Percentiles rank a stretch among this genome's conserved stretches.
Conservation (phyloP, 1,139 yeast species). For the Spathaspora sp. region DNA sequence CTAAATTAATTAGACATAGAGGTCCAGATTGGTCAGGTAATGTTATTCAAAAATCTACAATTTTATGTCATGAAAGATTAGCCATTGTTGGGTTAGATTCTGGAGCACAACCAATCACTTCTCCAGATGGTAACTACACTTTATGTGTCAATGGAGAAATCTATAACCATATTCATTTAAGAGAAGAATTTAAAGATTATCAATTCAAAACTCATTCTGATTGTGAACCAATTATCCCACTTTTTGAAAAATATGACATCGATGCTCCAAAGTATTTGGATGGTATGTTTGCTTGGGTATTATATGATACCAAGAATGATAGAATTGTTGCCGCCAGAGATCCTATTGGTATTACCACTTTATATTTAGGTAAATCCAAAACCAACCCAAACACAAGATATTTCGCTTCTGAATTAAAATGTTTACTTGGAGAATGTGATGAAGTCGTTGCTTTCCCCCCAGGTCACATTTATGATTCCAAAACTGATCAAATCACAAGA, state of each 20-base stretch:
- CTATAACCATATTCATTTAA: slow-evolving; percentile 89
- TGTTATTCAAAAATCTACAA: slow-evolving; percentile 71
- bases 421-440: slow-evolving; percentile 93
- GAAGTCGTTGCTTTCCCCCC: slow-evolving; percentile 94
- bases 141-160: slow-evolving; percentile 97
- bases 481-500: slow-evolving; percentile 79
- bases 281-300: slow-evolving; percentile 97
- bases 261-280: slow-evolving; percentile 93
- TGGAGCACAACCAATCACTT: slow-evolving; percentile 96
- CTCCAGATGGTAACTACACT: slow-evolving; percentile 68
- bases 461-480: slow-evolving; percentile 94
- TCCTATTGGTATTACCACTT: slow-evolving; percentile 95
- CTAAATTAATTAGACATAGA: slow-evolving; percentile 94
- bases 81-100: slow-evolving; percentile 94
- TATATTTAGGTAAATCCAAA: slow-evolving; percentile 88
- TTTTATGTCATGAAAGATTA: slow-evolving; percentile 89
- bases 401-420: slow-evolving; percentile 93
- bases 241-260: slow-evolving; percentile 78
- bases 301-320: slow-evolving; percentile 81
- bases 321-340: slow-evolving; percentile 96
- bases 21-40: slow-evolving; percentile 99
- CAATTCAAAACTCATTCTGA: slow-evolving; percentile 84
- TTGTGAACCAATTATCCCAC: slow-evolving; percentile 96
- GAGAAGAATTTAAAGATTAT: slow-evolving; percentile 73
- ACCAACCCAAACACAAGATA: slow-evolving; percentile 71